A percentile compares a stretch with the other conserved stretches of the same genome.
Conservation (phyloP, 345 rosid species). For the Salix brachista region DNA sequence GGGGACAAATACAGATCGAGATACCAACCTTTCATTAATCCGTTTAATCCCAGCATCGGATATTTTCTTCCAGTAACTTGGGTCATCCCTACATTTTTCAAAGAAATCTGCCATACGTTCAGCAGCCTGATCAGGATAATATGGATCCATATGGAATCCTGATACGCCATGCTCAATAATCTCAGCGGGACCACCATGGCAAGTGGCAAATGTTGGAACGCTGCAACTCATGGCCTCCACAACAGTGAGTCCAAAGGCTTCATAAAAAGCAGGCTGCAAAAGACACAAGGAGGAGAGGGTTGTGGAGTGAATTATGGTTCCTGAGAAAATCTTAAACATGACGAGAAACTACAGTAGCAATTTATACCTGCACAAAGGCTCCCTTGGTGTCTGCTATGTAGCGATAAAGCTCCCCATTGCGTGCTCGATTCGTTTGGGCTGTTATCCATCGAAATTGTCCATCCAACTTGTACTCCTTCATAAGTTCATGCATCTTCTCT, state of each 20-base stretch:
- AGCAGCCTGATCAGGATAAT: conserved; percentile 78
- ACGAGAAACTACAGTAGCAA: background rate
- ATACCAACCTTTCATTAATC: conserved; percentile 66
- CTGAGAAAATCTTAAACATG: background rate
- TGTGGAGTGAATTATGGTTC: background rate
- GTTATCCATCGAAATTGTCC: conserved; percentile 92
- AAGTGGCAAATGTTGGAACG: conserved; percentile 91
- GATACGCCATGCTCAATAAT: conserved; percentile 76
- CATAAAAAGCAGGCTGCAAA: conserved; percentile 92
- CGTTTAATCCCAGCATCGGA: conserved; percentile 78
- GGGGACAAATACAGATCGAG: background rate
- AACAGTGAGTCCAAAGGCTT: conserved; percentile 96
- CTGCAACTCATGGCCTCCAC: conserved; percentile 98
- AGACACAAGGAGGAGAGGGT: background rate
- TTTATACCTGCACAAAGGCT: conserved; percentile 79
- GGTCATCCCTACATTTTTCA: conserved; percentile 62
- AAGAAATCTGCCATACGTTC: conserved; percentile 63
- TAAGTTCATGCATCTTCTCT: conserved; percentile 77
- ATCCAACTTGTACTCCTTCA: conserved; percentile 56
- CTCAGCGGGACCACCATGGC: conserved; percentile 98
- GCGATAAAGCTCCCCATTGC: conserved; percentile 93
- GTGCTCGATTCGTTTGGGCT: conserved; percentile 89
- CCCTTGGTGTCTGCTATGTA: conserved; percentile 84
- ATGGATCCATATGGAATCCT: conserved; percentile 95
- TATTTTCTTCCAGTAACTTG: conserved; percentile 67